Conservation (phyloP, 2,329 filamentous ascomycete species). For the Aspergillus vadensis region DNA sequence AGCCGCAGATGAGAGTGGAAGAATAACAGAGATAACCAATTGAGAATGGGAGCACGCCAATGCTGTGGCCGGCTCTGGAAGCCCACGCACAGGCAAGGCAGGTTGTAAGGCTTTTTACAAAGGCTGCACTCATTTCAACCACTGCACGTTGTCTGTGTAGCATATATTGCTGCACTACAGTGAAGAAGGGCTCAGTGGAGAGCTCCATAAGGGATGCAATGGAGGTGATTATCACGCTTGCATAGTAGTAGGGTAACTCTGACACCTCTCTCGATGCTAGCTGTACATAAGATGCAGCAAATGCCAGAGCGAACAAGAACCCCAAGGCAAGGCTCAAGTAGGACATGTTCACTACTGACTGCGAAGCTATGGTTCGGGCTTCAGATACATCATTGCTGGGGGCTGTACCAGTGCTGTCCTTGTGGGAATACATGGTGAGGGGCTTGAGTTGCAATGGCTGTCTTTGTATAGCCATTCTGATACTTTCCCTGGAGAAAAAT, state of each 20-base stretch:
- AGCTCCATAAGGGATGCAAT: slow-evolving; percentile 71
- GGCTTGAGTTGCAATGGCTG: slow-evolving; percentile 52
- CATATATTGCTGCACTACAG: slow-evolving; percentile 78
- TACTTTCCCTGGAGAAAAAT: slow-evolving; percentile 88
- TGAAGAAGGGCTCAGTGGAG: slow-evolving; percentile 83
- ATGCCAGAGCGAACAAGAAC: slow-evolving; percentile 60
- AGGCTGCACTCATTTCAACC: slow-evolving; percentile 80
- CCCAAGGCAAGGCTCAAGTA: slow-evolving; percentile 77
- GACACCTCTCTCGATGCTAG: slow-evolving; percentile 54
- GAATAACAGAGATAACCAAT: slow-evolving; percentile 82
- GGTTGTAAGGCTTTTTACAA: slow-evolving; percentile 73
- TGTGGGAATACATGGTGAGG: slow-evolving; percentile 20
- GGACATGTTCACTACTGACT: slow-evolving; percentile 84
- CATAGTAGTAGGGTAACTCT: slow-evolving; percentile 63
- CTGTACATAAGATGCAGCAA: slow-evolving; percentile 69
- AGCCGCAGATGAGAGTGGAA: slow-evolving; percentile 67
- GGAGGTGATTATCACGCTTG: slow-evolving; percentile 58
- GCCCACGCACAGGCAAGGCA: slow-evolving; percentile 71
- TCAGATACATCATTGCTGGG: slow-evolving; percentile 18
- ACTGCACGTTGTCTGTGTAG: slow-evolving; percentile 77
- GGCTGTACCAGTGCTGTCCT: slow-evolving; percentile 12
- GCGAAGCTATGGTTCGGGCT: slow-evolving; percentile 45
- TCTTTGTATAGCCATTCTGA: slow-evolving; percentile 88
- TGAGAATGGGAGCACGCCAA: slow-evolving; percentile 86
- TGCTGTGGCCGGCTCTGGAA: slow-evolving; percentile 51